Evolutionary conservation across 257 asterid genomes (phyloP).

Genomic region (Prunella vulgaris): DNA sequence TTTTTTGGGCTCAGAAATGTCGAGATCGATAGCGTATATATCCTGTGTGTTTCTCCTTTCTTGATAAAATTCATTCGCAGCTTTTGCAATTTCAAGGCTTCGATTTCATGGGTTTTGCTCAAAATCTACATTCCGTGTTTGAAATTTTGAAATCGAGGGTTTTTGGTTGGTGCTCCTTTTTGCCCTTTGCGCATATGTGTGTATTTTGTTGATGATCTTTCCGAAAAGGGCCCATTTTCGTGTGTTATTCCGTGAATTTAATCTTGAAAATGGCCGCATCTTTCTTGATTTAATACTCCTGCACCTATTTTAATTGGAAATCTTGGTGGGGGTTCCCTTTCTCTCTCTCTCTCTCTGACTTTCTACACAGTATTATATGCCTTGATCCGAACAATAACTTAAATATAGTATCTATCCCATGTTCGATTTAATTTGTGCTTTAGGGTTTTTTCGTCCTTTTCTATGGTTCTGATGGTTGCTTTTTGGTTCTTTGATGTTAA

Average conservation of each 20-base stretch:
- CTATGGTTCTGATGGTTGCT: no score
- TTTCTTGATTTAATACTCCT: constrained; percentile 18
- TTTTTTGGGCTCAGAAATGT: constrained; percentile 14
- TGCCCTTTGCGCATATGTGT: constrained; percentile 21
- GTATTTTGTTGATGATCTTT: constrained; percentile 16
- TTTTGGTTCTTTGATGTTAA: not conserved
- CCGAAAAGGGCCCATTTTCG: constrained; percentile 1
- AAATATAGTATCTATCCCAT: not conserved
- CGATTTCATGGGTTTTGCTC: constrained; percentile 1
- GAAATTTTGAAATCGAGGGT: not conserved
- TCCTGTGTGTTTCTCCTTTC: not conserved
- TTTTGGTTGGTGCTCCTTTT: not conserved
- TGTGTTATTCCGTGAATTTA: not conserved
- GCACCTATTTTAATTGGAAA: constrained; percentile 16
- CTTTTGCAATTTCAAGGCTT: not conserved
- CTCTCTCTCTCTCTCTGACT: not conserved
- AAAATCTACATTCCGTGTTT: not conserved
- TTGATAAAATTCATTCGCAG: not conserved
- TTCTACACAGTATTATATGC: not conserved
- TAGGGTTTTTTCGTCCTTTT: not conserved
- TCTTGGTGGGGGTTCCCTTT: constrained; percentile 27
- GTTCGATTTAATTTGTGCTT: not conserved
- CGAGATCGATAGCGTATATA: not conserved
- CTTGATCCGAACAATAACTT: constrained; percentile 16
- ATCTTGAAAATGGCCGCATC: not conserved